Evolutionary conservation across 1,284 basidiomycete genomes (phyloP), one percentile per base, ranked within the genome.

Genomic region (Leccinum ponderosum): DNA sequence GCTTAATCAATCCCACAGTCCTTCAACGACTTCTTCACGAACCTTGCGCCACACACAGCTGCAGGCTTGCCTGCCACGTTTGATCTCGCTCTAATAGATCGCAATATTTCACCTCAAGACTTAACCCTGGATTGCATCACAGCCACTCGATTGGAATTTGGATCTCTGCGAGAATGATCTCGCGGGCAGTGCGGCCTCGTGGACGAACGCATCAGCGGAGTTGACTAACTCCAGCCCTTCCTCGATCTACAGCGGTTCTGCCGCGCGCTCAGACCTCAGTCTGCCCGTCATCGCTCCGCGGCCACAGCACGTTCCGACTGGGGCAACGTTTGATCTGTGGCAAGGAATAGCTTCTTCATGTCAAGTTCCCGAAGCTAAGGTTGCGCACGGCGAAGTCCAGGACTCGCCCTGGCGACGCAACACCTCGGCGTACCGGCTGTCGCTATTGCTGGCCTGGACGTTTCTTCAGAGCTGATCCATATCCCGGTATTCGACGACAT

Each of bases 171-270:
- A 69, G 17, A 39, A 15, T 17, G 20, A 65, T 3, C 22, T 66
- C 63, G 59, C 22, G 17, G 29, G 20, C 3, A 61, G 1, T 56
- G 59, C 59, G 52, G 7, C 57, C 0, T 58, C 65, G 8, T 69
- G 67, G 64, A 22, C 48, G 4, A 56, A 27, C 4, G 8, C 44
- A 0, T 65, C 61, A 9, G 17, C 59, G 42, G 64, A 62, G 15
- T 54, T 68, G 15, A 25, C 72, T 22, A 66, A 72, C 22, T 76
- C 78, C 3, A 66, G 75, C 1, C 73, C 81, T 1, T 77, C 80
- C 4, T 80, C 81, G 12, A 69, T 75, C 7, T 80, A 82, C 68
- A 79, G 79, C 0, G 77, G 78, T 9, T 83, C 82, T 1, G 82
- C 82, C 0, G 73, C 77, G 0, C 76, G 62, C 3, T 81, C 80